A percentile compares a stretch with the other conserved stretches of the same genome.
These are phyloP conservation scores for Phytophthora cactorum DNA, from an alignment of 352 stramenopile species.

Conservation along the genomic window DNA sequence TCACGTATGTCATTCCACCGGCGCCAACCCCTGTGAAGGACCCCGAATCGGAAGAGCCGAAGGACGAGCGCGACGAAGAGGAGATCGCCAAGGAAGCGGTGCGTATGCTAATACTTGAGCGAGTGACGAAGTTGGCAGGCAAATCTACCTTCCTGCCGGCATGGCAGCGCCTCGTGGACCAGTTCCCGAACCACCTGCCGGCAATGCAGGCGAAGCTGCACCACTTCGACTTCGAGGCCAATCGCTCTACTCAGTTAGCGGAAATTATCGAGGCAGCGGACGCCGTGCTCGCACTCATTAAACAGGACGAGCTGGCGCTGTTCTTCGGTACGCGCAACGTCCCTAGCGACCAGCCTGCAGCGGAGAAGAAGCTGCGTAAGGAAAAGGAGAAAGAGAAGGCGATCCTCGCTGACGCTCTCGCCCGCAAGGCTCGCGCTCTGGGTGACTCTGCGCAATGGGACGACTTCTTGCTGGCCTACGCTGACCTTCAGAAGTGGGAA, in stretches of 20 bases:
- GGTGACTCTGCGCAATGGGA: constrained; percentile 63
- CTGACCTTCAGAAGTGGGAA: constrained; percentile 75
- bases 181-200: constrained; percentile 68
- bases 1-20: constrained; percentile 79
- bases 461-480: constrained; percentile 56
- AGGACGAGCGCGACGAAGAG: constrained; percentile 75
- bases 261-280: constrained; percentile 67
- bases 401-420: constrained; percentile 74
- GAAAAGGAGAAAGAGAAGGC: constrained; percentile 74
- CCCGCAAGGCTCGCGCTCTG: constrained; percentile 74
- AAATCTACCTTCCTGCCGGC: constrained; percentile 68
- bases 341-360: constrained; percentile 51
- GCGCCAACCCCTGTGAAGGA: constrained; percentile 63
- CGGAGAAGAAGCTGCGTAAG: constrained; percentile 77
- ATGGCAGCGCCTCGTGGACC: constrained; percentile 52
- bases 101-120: constrained; percentile 70
- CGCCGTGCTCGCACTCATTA: constrained; percentile 61
- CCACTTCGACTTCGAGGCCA: constrained; percentile 71
- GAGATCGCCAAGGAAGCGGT: constrained; percentile 75
- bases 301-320: constrained; percentile 67
- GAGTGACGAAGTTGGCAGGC: constrained; percentile 70
- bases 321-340: constrained; percentile 79
- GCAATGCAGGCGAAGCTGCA: constrained; percentile 75
- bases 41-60: constrained; percentile 64
- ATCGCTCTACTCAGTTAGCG: constrained; percentile 46